Conservation (phyloP, 345 rosid genomes). For the Salix dunnii region DNA sequence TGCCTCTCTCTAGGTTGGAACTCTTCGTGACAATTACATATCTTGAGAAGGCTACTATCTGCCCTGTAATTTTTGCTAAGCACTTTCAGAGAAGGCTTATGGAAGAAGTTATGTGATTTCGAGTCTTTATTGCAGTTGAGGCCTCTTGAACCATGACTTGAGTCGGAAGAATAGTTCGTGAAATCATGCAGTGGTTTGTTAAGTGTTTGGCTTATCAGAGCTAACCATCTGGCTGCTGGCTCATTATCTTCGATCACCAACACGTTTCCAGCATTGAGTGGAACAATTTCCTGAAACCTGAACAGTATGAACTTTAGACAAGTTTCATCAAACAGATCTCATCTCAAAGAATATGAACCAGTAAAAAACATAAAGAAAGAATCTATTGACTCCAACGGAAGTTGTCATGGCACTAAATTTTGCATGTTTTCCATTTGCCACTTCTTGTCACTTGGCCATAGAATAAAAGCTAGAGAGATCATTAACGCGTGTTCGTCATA, state of each 20-base stretch:
- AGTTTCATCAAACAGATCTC: neutral
- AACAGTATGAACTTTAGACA: neutral
- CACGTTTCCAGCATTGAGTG: slow-evolving; percentile 91
- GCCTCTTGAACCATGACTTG: slow-evolving; percentile 30
- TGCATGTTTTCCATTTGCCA: neutral
- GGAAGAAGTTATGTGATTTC: slow-evolving; percentile 54
- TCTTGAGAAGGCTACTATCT: slow-evolving; percentile 63
- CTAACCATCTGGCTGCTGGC: slow-evolving; percentile 93
- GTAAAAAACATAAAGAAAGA: neutral
- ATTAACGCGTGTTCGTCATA: slow-evolving; percentile 31
- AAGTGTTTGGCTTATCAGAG: slow-evolving; percentile 75
- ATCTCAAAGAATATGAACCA: neutral
- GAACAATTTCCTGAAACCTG: slow-evolving; percentile 98
- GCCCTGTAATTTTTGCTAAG: slow-evolving; percentile 61
- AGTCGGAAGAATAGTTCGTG: slow-evolving; percentile 28
- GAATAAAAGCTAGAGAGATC: neutral
- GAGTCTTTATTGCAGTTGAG: slow-evolving; percentile 37
- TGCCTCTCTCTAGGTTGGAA: slow-evolving; percentile 32
- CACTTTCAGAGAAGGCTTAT: slow-evolving; percentile 73
- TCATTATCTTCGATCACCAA: slow-evolving; percentile 88
- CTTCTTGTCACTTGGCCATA: neutral
- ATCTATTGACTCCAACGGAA: neutral
- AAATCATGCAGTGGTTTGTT: slow-evolving; percentile 49
- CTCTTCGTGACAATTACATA: slow-evolving; percentile 66
- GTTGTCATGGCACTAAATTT: neutral